These are phyloP conservation scores for Monilinia laxa DNA, from an alignment of 2,329 filamentous ascomycete species.

Conservation along the genomic window DNA sequence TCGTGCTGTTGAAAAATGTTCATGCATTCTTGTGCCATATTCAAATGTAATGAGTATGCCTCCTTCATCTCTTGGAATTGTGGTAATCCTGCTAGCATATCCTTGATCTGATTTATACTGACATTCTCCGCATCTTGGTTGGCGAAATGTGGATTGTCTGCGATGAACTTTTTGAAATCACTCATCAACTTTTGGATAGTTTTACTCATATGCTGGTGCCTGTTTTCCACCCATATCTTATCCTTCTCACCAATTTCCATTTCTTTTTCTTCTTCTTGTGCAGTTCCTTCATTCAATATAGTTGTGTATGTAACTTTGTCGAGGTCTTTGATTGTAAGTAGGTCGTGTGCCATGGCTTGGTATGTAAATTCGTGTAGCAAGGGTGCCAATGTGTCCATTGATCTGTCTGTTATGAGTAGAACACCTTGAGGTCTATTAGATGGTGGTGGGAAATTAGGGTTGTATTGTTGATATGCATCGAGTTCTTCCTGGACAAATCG, in stretches of 20 bases:
- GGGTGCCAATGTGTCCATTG: conserved; percentile 88
- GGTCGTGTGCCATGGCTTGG: conserved; percentile 95
- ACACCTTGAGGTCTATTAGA: conserved; percentile 75
- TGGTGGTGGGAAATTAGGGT: conserved; percentile 81
- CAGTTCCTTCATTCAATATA: conserved; percentile 69
- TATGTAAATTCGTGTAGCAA: conserved; percentile 96
- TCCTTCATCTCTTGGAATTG: conserved; percentile 97
- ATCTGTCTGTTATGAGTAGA: conserved; percentile 83
- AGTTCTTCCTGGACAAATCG: conserved; percentile 89
- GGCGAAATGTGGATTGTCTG: conserved; percentile 89
- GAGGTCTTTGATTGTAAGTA: conserved; percentile 82
- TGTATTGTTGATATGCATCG: conserved; percentile 82
- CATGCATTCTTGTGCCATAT: conserved; percentile 98
- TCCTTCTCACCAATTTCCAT: conserved; percentile 90
- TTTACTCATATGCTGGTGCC: conserved; percentile 97
- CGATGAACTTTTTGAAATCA: conserved; percentile 89
- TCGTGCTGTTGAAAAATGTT: conserved; percentile 84
- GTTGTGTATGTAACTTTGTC: conserved; percentile 88
- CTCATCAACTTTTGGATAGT: conserved; percentile 90
- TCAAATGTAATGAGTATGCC: conserved; percentile 88
- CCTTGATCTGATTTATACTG: conserved; percentile 86
- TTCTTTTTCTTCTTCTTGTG: conserved; percentile 76
- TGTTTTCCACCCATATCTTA: conserved; percentile 91
- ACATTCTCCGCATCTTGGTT: conserved; percentile 67
- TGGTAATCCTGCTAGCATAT: conserved; percentile 92